Evolutionary conservation across 164 flowering plant genomes (phyloP).

Genomic region (Warburgia ugandensis): DNA sequence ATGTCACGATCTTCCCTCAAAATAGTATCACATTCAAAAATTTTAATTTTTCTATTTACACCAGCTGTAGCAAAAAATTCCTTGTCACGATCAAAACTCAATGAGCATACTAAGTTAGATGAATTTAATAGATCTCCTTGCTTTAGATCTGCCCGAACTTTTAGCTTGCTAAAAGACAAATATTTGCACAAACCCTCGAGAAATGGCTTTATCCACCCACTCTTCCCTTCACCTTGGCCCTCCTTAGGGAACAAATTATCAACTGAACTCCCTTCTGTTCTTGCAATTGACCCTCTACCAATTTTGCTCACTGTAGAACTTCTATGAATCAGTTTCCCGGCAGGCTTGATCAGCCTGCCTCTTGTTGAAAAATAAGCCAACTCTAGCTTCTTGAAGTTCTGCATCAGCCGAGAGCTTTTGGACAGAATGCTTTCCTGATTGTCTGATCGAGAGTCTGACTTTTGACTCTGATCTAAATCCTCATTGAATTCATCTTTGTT

Average conservation of each 20-base stretch:
- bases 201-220: constrained; percentile 82
- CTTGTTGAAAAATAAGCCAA: constrained; percentile 75
- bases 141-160: constrained; percentile 82
- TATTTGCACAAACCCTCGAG: constrained; percentile 91
- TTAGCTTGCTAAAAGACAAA: constrained; percentile 69
- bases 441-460: constrained; percentile 23
- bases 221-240: constrained; percentile 22
- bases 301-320: constrained; percentile 39
- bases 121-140: constrained; percentile 91
- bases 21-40: constrained; percentile 76
- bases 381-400: constrained; percentile 80
- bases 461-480: constrained; percentile 23
- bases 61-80: constrained; percentile 97
- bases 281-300: constrained; percentile 48
- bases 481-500: constrained; percentile 29
- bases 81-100: constrained; percentile 90
- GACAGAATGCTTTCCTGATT: constrained; percentile 35
- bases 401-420: constrained; percentile 65
- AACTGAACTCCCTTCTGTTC: constrained; percentile 73
- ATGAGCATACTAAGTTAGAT: constrained; percentile 85
- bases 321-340: constrained; percentile 24
- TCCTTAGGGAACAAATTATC: constrained; percentile 48
- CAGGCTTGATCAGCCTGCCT: constrained; percentile 34
- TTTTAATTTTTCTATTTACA: constrained; percentile 89
- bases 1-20: constrained; percentile 71